phyloP scores from a whole-genome alignment of 805 yeast species.

The Cyberlindnera lachancei region DNA sequence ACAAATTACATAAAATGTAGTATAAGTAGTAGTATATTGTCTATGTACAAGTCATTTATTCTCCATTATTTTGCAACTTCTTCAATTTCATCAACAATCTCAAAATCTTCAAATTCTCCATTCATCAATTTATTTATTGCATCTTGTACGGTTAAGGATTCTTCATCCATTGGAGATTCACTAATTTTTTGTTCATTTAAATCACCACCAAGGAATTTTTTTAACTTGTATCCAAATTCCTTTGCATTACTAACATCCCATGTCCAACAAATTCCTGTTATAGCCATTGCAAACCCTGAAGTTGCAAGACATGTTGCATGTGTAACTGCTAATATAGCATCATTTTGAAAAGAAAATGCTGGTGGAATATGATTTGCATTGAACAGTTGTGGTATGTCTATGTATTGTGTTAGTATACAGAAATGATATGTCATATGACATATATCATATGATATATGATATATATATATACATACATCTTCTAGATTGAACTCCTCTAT shows the following conservation, averaged over 20 bases:
- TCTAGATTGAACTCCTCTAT: constrained; percentile 64
- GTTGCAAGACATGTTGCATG: constrained; percentile 74
- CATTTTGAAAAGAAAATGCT: constrained; percentile 68
- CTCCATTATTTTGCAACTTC: too few species aligned
- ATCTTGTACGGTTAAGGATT: constrained; percentile 48
- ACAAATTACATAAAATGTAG: too few species aligned
- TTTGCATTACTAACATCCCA: constrained; percentile 59
- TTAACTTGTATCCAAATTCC: constrained; percentile 70
- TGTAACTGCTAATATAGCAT: constrained; percentile 79
- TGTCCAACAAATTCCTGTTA: constrained; percentile 75
- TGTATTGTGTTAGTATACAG: constrained; percentile 8
- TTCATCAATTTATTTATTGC: constrained; percentile 43
- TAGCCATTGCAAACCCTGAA: constrained; percentile 62
- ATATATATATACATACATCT: constrained; percentile 32
- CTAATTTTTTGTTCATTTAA: constrained; percentile 41
- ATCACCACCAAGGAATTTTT: constrained; percentile 59
- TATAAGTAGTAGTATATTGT: too few species aligned
- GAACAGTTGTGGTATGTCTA: constrained; percentile 61
- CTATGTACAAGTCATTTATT: too few species aligned
- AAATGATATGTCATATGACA: too few species aligned
- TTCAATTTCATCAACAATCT: too few species aligned
- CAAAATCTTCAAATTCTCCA: too few species aligned
- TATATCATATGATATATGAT: too few species aligned
- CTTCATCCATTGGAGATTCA: constrained; percentile 48
- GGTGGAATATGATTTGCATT: constrained; percentile 87